Conservation (phyloP, 768 basidiomycete species). For the Fibroporia radiculosa region DNA sequence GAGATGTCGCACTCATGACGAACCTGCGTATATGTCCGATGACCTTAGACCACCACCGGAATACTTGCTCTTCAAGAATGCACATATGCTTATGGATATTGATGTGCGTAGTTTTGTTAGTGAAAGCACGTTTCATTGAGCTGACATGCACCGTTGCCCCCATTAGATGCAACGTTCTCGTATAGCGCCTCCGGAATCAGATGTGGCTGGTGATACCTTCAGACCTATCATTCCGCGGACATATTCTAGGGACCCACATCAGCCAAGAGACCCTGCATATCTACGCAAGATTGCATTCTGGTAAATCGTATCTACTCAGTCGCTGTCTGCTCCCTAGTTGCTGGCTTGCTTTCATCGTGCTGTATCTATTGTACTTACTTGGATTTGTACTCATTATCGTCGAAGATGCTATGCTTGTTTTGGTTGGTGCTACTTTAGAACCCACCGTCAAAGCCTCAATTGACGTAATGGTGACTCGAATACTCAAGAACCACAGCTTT, state of each 20-base stretch:
- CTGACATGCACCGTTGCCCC: slow-evolving; percentile 3
- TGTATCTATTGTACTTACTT: slow-evolving; percentile 8
- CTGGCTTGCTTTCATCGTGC: slow-evolving; percentile 5
- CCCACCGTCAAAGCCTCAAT: too few species aligned
- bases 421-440: too few species aligned
- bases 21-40: slow-evolving; percentile 42
- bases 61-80: slow-evolving; percentile 32
- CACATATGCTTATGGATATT: slow-evolving; percentile 55
- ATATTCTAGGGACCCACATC: slow-evolving; percentile 17
- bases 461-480: too few species aligned
- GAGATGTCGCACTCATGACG: slow-evolving; percentile 40
- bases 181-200: slow-evolving; percentile 43
- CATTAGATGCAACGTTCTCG: slow-evolving; percentile 59
- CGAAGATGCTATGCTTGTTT: slow-evolving; percentile 8
- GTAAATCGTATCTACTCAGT: slow-evolving; percentile 1
- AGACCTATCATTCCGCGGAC: slow-evolving; percentile 11
- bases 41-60: slow-evolving; percentile 42
- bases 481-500: too few species aligned
- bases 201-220: slow-evolving; percentile 20
- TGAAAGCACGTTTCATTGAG: not conserved
- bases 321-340: not conserved
- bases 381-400: slow-evolving; percentile 7
- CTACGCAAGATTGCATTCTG: slow-evolving; percentile 24
- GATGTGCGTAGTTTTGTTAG: slow-evolving; percentile 40
- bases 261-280: slow-evolving; percentile 20